A percentile compares a stretch with the other conserved stretches of the same genome.
phyloP scores from a whole-genome alignment of 805 yeast species.

The Pichia cephalocereana region DNA sequence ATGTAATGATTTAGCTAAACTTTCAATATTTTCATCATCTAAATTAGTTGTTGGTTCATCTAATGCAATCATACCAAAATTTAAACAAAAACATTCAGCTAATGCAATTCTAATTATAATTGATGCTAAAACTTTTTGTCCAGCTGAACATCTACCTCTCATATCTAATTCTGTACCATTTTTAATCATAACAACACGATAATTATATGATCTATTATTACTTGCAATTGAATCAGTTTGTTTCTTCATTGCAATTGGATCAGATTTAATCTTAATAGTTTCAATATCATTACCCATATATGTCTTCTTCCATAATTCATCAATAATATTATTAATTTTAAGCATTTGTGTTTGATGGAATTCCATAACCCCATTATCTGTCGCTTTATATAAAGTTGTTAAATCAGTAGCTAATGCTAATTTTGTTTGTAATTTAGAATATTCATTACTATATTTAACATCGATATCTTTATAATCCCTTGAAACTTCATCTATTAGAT shows the following conservation, averaged over 20 bases:
- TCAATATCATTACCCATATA: conserved; percentile 95
- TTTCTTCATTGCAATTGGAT: conserved; percentile 44
- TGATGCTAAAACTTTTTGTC: conserved; percentile 90
- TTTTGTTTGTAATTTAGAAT: conserved; percentile 70
- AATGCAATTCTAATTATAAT: conserved; percentile 84
- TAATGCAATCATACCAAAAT: conserved; percentile 90
- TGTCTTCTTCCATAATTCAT: conserved; percentile 89
- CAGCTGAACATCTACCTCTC: conserved; percentile 98
- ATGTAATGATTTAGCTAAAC: conserved; percentile 73
- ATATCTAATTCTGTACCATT: conserved; percentile 88
- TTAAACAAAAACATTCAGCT: conserved; percentile 91
- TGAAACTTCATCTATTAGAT: conserved; percentile 47
- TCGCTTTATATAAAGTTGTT: conserved; percentile 69
- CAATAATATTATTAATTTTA: conserved; percentile 79
- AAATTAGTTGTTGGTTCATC: conserved; percentile 98
- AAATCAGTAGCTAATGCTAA: conserved; percentile 73
- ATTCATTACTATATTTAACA: conserved; percentile 52
- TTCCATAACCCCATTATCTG: conserved; percentile 89
- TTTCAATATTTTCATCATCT: conserved; percentile 81
- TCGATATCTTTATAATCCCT: conserved; percentile 69
- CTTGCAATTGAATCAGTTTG: conserved; percentile 16
- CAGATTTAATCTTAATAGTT: conserved; percentile 77
- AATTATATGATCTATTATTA: conserved; percentile 66
- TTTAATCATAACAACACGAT: conserved; percentile 91
- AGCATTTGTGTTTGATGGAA: conserved; percentile 88